These are phyloP conservation scores for Massarina eburnea DNA, from an alignment of 2,329 filamentous ascomycete genomes.

Conservation along the genomic window DNA sequence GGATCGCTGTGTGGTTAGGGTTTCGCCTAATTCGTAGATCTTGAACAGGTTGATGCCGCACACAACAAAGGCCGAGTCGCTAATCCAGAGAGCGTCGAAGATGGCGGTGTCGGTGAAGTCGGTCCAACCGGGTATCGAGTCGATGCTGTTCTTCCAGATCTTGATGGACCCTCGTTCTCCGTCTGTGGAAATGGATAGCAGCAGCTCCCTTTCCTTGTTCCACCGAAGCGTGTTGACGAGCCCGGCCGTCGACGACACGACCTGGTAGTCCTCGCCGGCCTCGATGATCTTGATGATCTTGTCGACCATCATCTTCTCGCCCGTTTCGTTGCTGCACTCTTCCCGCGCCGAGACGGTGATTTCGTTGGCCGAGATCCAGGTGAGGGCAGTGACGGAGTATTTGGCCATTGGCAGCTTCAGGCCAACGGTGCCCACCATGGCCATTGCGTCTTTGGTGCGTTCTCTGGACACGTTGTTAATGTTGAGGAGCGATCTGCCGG, in stretches of 20 bases:
- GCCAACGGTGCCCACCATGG: constrained; percentile 22
- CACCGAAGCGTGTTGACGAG: constrained; percentile 41
- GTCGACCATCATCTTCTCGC: constrained; percentile 42
- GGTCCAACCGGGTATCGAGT: constrained; percentile 44
- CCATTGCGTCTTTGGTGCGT: constrained; percentile 4
- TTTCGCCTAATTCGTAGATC: constrained; percentile 39
- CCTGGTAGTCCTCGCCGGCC: constrained; percentile 30
- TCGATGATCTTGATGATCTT: constrained; percentile 40
- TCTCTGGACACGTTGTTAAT: constrained; percentile 32
- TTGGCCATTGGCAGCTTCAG: constrained; percentile 31
- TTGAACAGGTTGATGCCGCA: constrained; percentile 46
- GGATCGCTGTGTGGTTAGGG: constrained; percentile 30
- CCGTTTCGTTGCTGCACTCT: constrained; percentile 38
- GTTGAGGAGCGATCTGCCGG: constrained; percentile 39
- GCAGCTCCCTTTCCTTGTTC: constrained; percentile 35
- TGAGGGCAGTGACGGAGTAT: constrained; percentile 39
- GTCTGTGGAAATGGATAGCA: constrained; percentile 43
- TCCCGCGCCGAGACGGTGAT: constrained; percentile 39
- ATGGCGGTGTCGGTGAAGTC: constrained; percentile 46
- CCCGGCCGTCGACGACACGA: constrained; percentile 41
- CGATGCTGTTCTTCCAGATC: constrained; percentile 39
- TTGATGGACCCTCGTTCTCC: constrained; percentile 43
- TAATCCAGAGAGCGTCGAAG: constrained; percentile 49
- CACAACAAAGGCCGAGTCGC: constrained; percentile 46
- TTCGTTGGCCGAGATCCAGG: constrained; percentile 38